phyloP scores from a whole-genome alignment of 768 basidiomycete genomes.

The Cytidiella melzeri region DNA sequence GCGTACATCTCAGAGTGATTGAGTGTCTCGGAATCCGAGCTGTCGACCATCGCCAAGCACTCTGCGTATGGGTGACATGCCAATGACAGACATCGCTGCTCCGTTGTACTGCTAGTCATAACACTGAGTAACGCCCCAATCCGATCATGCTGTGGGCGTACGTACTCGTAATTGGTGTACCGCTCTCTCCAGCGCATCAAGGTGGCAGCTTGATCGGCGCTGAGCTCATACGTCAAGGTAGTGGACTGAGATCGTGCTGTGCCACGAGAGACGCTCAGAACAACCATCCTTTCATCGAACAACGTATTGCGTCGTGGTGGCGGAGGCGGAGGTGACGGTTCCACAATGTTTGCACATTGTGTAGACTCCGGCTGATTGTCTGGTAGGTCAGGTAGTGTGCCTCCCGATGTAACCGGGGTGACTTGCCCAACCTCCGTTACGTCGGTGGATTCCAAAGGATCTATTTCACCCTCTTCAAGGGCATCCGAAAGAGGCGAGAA shows the following conservation, averaged over 20 bases:
- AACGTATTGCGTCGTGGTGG: neutral
- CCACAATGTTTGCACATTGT: too few relatives aligned
- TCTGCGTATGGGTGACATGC: conserved; percentile 10
- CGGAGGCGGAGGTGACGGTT: too few relatives aligned
- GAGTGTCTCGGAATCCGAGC: neutral
- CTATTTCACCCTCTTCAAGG: too few relatives aligned
- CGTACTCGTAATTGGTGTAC: conserved; percentile 5
- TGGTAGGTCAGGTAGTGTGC: too few relatives aligned
- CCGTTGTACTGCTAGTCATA: neutral
- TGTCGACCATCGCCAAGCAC: neutral
- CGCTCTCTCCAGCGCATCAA: conserved; percentile 10
- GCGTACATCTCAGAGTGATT: neutral
- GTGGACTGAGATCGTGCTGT: neutral
- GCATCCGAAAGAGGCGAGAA: too few relatives aligned
- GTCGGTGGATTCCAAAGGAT: too few relatives aligned
- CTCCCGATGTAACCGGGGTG: too few relatives aligned
- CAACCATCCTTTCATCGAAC: neutral
- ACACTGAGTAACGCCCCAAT: neutral
- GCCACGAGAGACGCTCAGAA: conserved; percentile 5
- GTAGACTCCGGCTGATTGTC: too few relatives aligned
- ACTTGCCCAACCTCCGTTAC: too few relatives aligned
- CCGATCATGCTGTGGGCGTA: neutral
- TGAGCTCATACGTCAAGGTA: conserved; percentile 11
- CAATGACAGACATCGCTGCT: conserved; percentile 12
- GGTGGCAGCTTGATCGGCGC: conserved; percentile 3